Conservation (phyloP, 2,329 filamentous ascomycete genomes). For the Aspergillus hortae region DNA sequence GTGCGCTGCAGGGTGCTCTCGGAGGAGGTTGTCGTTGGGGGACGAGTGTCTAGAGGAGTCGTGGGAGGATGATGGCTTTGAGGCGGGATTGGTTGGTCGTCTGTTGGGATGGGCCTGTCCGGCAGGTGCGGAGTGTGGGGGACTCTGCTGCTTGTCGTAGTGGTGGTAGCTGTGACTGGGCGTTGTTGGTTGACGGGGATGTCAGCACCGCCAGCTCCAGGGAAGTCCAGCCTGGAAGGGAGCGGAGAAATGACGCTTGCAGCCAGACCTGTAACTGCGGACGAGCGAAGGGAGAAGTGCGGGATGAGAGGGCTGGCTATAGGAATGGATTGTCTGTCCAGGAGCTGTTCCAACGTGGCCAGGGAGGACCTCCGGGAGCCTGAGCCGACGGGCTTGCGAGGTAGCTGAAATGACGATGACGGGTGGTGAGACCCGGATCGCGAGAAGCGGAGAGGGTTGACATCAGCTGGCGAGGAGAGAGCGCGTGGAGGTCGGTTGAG, state of each 20-base stretch:
- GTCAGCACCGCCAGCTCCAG: background rate
- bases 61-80: constrained; percentile 7
- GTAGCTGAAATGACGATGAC: constrained; percentile 26
- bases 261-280: constrained; percentile 12
- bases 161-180: background rate
- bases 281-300: constrained; percentile 26
- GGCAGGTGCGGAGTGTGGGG: constrained; percentile 22
- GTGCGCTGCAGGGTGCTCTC: constrained; percentile 10
- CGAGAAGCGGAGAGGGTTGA: constrained; percentile 11
- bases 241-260: constrained; percentile 9
- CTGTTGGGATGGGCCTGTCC: constrained; percentile 17
- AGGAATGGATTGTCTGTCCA: constrained; percentile 14
- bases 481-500: constrained; percentile 31
- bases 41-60: constrained; percentile 8
- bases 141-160: constrained; percentile 1
- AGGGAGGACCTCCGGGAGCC: constrained; percentile 25
- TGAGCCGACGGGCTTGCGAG: constrained; percentile 38
- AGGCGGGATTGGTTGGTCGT: constrained; percentile 8
- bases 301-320: constrained; percentile 24
- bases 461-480: constrained; percentile 10
- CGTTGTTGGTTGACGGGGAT: background rate
- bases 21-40: constrained; percentile 3
- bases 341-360: constrained; percentile 19
- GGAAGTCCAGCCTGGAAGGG: constrained; percentile 10
- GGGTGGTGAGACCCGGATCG: constrained; percentile 17